Evolutionary conservation across 257 asterid species (phyloP), one percentile per base, ranked within the genome.

Genomic region (Phtheirospermum japonicum): DNA sequence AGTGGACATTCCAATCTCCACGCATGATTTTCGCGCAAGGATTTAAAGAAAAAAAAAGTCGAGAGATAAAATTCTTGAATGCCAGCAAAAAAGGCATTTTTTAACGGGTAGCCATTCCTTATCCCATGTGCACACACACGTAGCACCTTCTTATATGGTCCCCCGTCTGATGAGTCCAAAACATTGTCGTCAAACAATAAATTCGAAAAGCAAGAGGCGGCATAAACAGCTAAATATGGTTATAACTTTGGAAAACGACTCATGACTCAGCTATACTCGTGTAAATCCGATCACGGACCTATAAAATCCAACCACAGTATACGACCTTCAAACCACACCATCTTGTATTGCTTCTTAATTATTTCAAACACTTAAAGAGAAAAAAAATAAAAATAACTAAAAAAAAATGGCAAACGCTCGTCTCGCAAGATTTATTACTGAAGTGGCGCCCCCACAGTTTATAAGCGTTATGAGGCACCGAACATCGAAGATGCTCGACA

Each of bases 361-460:
- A 20, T 10, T 0, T 19, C 37, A 31, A 33, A 26, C 9, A 65
- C 48, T 17, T 52, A 6, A 13, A 45, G 6, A 45, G 4, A 45
- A 26, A 1, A 4, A n/a, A n/a, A n/a, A n/a, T n/a, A n/a, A n/a
- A n/a, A n/a, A n/a, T n/a, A n/a, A n/a, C n/a, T n/a, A n/a, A n/a
- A n/a, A 2, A 16, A 71, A 61, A 51, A 84, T 87, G 93, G 83
- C 85, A 20, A 87, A 68, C 70, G 79, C 63, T 26, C 79, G 90
- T 40, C 33, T 84, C 0, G 87, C 80, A 0, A 71, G 88, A 64
- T 82, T 84, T 26, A 70, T 80, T 5, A 80, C 74, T 0, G 86
- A 84, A 46, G 85, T 57, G 7, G 90, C 93, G 12, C 95, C 95
- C 0, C 84, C 93, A 8, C 93, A 78, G 17, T 66, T 82, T 12